These are phyloP conservation scores for Dillenia suffruticosa DNA, from an alignment of 164 flowering plant genomes.

Conservation along the genomic window DNA sequence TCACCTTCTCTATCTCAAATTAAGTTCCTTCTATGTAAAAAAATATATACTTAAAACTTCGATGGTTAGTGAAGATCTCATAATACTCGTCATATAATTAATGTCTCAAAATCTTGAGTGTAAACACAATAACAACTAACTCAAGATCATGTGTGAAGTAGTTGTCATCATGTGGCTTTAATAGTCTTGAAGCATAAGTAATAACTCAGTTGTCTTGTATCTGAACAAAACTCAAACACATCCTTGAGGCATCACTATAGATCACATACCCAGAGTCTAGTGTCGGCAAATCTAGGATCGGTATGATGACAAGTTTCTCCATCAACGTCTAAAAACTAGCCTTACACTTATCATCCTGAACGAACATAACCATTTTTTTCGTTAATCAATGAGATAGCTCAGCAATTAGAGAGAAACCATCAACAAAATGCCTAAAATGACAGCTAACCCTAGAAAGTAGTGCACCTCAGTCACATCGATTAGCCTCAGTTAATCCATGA, in stretches of 20 bases:
- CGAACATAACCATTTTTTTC: not conserved
- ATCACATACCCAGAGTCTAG: not conserved
- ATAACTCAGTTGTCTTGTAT: not conserved
- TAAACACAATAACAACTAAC: too few relatives aligned
- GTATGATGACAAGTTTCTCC: not conserved
- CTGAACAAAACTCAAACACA: not conserved
- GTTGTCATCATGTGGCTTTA: not conserved
- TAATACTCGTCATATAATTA: too few relatives aligned
- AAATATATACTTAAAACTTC: too few relatives aligned
- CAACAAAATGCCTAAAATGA: not conserved
- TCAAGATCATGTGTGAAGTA: too few relatives aligned
- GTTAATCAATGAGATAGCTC: not conserved
- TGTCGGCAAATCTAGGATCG: conserved; percentile 1
- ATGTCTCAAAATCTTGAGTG: too few relatives aligned
- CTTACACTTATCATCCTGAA: not conserved
- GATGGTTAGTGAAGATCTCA: too few relatives aligned
- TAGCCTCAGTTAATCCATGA: conserved; percentile 1
- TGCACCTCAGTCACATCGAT: not conserved
- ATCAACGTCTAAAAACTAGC: not conserved
- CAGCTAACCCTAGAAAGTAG: not conserved
- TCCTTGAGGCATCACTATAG: conserved; percentile 1
- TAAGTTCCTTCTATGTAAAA: too few relatives aligned
- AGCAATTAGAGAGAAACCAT: not conserved
- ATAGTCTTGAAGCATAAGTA: not conserved
- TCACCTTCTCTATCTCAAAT: too few relatives aligned